Base-by-base conservation (phyloP, 2,329 filamentous ascomycete species). In the Aspergillus luchuensis region DNA sequence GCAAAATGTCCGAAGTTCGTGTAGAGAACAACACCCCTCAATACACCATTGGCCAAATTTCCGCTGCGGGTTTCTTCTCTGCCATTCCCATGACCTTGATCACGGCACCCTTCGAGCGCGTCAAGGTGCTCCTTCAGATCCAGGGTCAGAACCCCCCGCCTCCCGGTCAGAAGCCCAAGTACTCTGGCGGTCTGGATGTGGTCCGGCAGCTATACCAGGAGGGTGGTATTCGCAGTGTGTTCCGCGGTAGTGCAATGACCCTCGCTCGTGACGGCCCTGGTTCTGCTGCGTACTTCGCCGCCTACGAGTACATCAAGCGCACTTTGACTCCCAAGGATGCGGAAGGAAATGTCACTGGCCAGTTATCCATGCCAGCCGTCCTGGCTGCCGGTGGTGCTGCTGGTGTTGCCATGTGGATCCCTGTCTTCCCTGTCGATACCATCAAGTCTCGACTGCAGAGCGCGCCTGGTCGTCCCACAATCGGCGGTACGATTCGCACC, bases 401-500 rank as follows among this genome's bases (percentile, higher is more conserved):
- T 0, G 95, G 95, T 72, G 87, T 99, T 25, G 95, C 95, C 64
- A 99, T 99, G 95, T 99, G 95, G 95, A 95, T 97, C 68, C 93
- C 95, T 57, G 93, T 99, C 45, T 99, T 99, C 85, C 95, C 95
- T 21, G 85, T 99, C 66, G 95, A 99, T 74, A 99, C 95, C 0
- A 89, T 99, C 80, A 99, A 99, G 86, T 93, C 89, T 65, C 84
- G 93, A 39, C 80, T 99, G 74, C 95, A 99, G 84, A 96, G 91
- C 47, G 92, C 92, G 45, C 91, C 95, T 72, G 92, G 92, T 52
- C 89, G 89, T 68, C 89, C 92, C 53, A 91, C 90, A 0, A 87
- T 99, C 55, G 85, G 88, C 15, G 88, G 90, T 7, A 91, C 95
- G 33, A 86, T 99, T 55, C 84, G 86, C 66, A 87, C 92, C 57